Base-by-base conservation (phyloP, 352 stramenopile species). In the Pythium chondricola region DNA sequence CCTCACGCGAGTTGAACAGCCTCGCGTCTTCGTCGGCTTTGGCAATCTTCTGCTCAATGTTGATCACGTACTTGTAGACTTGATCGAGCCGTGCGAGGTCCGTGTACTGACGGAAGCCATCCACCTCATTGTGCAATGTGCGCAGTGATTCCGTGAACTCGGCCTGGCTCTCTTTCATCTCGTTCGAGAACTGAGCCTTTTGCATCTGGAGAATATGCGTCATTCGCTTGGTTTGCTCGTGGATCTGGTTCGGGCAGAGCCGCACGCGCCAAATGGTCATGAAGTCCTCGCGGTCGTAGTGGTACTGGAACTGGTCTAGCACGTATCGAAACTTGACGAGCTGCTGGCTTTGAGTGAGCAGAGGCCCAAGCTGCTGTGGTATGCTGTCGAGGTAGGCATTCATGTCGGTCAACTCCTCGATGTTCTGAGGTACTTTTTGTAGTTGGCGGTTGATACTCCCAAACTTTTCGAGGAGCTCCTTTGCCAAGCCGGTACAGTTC, bases 131-230 rank as follows among this genome's bases (percentile, higher is more conserved):
- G 61, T 97, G 78, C 1, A 98, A 42, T 17, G 88, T 62, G 1
- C 80, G 63, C 9, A 98, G 61, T 2, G 70, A 75, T 29, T 95
- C 82, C 1, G 81, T 80, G 55, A 97, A 98, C 26, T 95, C 86
- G 5, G 74, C 71, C 61, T 98, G 92, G 22, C 96, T 85, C n/a
- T 96, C 88, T 37, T 80, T 78, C 88, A 98, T 97, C 25, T 96
- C 83, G 33, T 69, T 74, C 18, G 83, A 72, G 45, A 96, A 97
- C 29, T 84, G 69, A 0, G 76, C 58, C 51, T 95, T 95, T 38
- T 91, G 82, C 65, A 88, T 78, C 17, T 83, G 68, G 18, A 93
- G 63, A 40, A 90, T 82, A 44, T 84, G 76, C 24, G 62, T 72
- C 65, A 94, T 88, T 25, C 83, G 69, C 48, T 91, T 89, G 29